Conservation (phyloP, 345 rosid genomes). For the Cardamine occulta region DNA sequence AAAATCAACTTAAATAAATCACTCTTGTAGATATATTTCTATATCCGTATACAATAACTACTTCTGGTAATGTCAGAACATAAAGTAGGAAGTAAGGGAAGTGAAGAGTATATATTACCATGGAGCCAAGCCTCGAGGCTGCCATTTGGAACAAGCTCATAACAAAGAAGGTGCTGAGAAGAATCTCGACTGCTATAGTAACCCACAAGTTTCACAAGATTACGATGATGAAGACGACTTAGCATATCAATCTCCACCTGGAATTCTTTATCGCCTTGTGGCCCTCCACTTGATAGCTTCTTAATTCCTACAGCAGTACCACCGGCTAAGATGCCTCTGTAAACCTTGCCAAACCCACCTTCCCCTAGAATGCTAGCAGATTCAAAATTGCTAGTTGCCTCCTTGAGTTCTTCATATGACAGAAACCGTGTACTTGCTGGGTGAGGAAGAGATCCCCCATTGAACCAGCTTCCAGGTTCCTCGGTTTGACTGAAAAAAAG, state of each 20-base stretch:
- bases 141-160: conserved; percentile 98
- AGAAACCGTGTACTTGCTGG: conserved; percentile 89
- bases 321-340: conserved; percentile 93
- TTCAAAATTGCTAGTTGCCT: conserved; percentile 92
- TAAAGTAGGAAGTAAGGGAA: conserved; percentile 15
- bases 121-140: conserved; percentile 98
- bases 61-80: neutral
- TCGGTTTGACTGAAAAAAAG: conserved; percentile 62
- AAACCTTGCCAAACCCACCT: conserved; percentile 98
- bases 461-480: conserved; percentile 53
- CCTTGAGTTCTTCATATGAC: conserved; percentile 92
- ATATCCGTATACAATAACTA: neutral
- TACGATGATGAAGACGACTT: conserved; percentile 98
- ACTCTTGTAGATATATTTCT: conserved; percentile 10
- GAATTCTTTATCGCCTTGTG: conserved; percentile 96
- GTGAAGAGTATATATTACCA: conserved; percentile 53
- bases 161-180: conserved; percentile 90
- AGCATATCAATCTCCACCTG: conserved; percentile 99
- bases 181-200: conserved; percentile 88
- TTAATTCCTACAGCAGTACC: conserved; percentile 99
- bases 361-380: conserved; percentile 87
- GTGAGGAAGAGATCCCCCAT: conserved; percentile 73
- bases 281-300: conserved; percentile 89
- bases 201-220: conserved; percentile 98
- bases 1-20: conserved; percentile 1